Evolutionary conservation across 2,329 filamentous ascomycete species (phyloP), one percentile per base, ranked within the genome.

Genomic region (Neophaeococcomyces mojaviensis): DNA sequence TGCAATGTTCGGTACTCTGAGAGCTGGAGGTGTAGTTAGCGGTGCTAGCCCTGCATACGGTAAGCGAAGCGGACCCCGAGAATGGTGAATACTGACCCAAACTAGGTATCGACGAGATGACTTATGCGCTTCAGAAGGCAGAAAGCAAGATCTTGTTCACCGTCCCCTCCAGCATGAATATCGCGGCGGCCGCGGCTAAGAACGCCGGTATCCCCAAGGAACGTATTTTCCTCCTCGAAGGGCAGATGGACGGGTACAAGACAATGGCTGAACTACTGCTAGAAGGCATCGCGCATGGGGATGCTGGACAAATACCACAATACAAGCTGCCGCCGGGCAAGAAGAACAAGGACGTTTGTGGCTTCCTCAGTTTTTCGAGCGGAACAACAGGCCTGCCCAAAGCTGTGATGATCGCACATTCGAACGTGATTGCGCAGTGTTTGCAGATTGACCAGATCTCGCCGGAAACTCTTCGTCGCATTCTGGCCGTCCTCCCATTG

Each of bases 1-100:
- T 4, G 78, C 76, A 12, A 77, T 82, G 68, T 71, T 78, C 47
- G 73, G 74, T 0, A 71, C 73, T 2, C 64, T 79, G 6, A 69
- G 74, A 10, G 69, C 68, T 4, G 75, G 70, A 52, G 79, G 74
- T 7, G 70, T 78, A 24, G 75, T 82, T 1, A 78, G 72, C 2
- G 80, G 81, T 1, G 80, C 79, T 0, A 78, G 72, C 13, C 80
- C 81, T 0, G 80, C 79, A 0, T 84, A 84, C 61, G 82, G 77
- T 49, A 26, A 32, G 43, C 18, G 13, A 3, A 13, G 19, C 4
- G 10, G 7, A 19, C 7, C 2, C 15, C 9, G 32, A n/a, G 41
- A n/a, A 22, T 26, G 20, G 5, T 7, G 4, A 18, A 20, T 39
- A 22, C 43, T 39, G 36, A 46, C 32, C 6, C 20, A 15, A 7